A percentile compares a stretch with the other conserved stretches of the same genome.
These are phyloP conservation scores for Ustilago curta DNA, from an alignment of 1,284 basidiomycete species.

Conservation along the genomic window DNA sequence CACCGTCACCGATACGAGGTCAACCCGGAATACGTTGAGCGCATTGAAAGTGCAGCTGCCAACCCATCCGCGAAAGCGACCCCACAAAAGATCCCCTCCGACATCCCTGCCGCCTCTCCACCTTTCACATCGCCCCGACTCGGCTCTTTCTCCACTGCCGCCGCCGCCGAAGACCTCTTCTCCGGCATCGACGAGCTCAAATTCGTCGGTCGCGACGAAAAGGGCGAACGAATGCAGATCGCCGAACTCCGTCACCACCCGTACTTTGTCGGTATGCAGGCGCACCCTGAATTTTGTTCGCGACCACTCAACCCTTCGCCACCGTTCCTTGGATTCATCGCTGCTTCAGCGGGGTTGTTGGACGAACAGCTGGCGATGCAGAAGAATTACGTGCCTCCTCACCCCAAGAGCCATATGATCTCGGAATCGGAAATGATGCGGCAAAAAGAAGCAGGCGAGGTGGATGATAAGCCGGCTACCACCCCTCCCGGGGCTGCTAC, in stretches of 20 bases:
- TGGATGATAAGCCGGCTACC: constrained; percentile 47
- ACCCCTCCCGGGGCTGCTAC: constrained; percentile 55
- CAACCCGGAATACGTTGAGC: constrained; percentile 86
- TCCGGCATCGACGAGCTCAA: constrained; percentile 52
- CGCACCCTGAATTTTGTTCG: constrained; percentile 98
- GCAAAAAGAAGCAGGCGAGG: constrained; percentile 45
- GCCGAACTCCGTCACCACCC: constrained; percentile 90
- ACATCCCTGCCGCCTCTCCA: constrained; percentile 42
- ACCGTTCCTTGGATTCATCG: constrained; percentile 94
- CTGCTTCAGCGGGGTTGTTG: constrained; percentile 81
- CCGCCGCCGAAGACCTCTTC: constrained; percentile 6
- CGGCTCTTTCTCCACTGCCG: constrained; percentile 15
- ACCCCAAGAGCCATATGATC: constrained; percentile 70
- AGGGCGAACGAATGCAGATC: constrained; percentile 97
- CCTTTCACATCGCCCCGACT: constrained; percentile 39
- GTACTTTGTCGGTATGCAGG: constrained; percentile 93
- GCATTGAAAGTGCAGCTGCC: constrained; percentile 73
- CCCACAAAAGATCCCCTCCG: constrained; percentile 36
- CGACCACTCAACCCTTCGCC: constrained; percentile 98
- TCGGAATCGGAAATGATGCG: constrained; percentile 54
- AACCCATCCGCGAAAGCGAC: constrained; percentile 31
- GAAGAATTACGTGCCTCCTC: constrained; percentile 73
- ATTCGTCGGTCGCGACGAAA: constrained; percentile 93
- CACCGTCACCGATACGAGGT: constrained; percentile 98
- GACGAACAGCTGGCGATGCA: constrained; percentile 82